A percentile compares a stretch with the other conserved stretches of the same genome.
Conservation (phyloP, 2,329 filamentous ascomycete species). For the Aquanectria penicillioides region DNA sequence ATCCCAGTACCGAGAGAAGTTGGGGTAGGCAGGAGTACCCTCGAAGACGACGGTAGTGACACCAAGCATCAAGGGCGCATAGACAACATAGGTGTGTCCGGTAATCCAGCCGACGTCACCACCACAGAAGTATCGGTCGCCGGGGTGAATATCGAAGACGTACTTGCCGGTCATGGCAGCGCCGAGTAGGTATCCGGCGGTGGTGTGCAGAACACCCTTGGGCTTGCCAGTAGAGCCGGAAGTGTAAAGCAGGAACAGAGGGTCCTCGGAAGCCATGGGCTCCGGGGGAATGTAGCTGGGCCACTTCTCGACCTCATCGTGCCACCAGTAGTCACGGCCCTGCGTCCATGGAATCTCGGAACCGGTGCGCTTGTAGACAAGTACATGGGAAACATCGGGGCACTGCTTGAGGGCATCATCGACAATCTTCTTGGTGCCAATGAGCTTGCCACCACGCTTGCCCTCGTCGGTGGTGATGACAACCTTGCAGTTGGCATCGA, state of each 20-base stretch:
- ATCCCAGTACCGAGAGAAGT: constrained; percentile 99
- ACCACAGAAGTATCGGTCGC: constrained; percentile 95
- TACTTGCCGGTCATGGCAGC: constrained; percentile 96
- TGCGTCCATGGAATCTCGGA: constrained; percentile 90
- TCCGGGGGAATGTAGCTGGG: constrained; percentile 91
- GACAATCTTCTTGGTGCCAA: constrained; percentile 98
- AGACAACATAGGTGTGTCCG: constrained; percentile 97
- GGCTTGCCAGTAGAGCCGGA: constrained; percentile 98
- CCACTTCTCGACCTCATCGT: constrained; percentile 98
- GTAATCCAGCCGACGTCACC: constrained; percentile 99
- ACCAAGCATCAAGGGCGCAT: constrained; percentile 91
- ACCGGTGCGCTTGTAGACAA: constrained; percentile 96
- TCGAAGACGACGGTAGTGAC: constrained; percentile 97
- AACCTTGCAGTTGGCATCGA: constrained; percentile 90
- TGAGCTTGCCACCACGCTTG: constrained; percentile 96
- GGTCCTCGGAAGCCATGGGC: constrained; percentile 91
- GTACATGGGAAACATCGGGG: constrained; percentile 83
- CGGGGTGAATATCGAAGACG: constrained; percentile 96
- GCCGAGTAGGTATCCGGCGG: constrained; percentile 92
- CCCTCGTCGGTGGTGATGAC: constrained; percentile 98
- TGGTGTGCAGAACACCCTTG: constrained; percentile 99
- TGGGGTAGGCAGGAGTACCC: constrained; percentile 95
- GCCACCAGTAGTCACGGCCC: constrained; percentile 96
- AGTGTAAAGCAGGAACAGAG: constrained; percentile 96
- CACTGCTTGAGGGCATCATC: constrained; percentile 98